These are phyloP conservation scores for Colletotrichum simmondsii DNA, from an alignment of 2,329 filamentous ascomycete genomes.

Conservation along the genomic window DNA sequence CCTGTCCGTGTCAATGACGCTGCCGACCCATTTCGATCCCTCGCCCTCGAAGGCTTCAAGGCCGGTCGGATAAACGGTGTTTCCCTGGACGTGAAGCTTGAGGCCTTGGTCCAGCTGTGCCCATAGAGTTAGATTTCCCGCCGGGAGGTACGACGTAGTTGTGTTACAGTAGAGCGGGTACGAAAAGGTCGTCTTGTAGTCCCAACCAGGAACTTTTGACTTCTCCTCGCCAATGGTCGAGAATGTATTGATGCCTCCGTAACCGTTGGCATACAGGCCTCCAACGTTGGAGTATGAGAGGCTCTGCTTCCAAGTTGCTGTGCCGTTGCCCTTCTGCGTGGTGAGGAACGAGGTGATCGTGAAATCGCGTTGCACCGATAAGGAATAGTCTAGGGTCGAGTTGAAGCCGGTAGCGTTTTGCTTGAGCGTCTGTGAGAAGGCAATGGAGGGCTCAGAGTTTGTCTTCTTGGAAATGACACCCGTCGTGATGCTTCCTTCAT, in stretches of 20 bases:
- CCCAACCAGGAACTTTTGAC: constrained; percentile 12
- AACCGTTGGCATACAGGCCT: constrained; percentile 37
- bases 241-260: constrained; percentile 42
- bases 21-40: constrained; percentile 33
- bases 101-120: constrained; percentile 55
- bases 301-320: constrained; percentile 65
- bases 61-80: constrained; percentile 65
- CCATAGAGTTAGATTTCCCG: constrained; percentile 57
- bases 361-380: constrained; percentile 66
- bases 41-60: constrained; percentile 65
- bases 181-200: constrained; percentile 55
- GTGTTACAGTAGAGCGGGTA: constrained; percentile 71
- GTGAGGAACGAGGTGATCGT: constrained; percentile 62
- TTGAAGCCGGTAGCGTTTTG: constrained; percentile 64
- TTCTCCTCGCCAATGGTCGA: constrained; percentile 44
- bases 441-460: constrained; percentile 54
- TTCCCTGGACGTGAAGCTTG: constrained; percentile 48
- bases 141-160: constrained; percentile 53
- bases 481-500: constrained; percentile 60
- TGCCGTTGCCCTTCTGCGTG: constrained; percentile 55
- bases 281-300: constrained; percentile 67
- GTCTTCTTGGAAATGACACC: constrained; percentile 49
- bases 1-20: constrained; percentile 60
- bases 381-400: constrained; percentile 67
- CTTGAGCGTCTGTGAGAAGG: constrained; percentile 58